These are phyloP conservation scores for Alternaria sp. DNA, from an alignment of 2,329 filamentous ascomycete species.

Conservation along the genomic window DNA sequence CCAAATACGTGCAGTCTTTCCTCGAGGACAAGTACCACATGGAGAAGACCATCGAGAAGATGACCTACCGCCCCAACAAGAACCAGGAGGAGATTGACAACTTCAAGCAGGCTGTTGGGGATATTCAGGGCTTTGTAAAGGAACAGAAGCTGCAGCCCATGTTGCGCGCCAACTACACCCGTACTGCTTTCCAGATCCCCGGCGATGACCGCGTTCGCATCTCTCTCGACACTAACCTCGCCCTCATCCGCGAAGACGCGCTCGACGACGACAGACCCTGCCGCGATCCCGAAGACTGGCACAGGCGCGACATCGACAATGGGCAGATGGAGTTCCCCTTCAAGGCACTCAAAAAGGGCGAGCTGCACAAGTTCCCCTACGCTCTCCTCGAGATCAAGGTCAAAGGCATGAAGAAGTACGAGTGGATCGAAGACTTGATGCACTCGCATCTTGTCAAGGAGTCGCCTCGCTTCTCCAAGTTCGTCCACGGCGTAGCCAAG, in stretches of 20 bases:
- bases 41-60: constrained; percentile 88
- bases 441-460: constrained; percentile 90
- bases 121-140: constrained; percentile 82
- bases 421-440: constrained; percentile 93
- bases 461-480: constrained; percentile 92
- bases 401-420: constrained; percentile 71
- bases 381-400: constrained; percentile 94
- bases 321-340: constrained; percentile 86
- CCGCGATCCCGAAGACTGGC: constrained; percentile 88
- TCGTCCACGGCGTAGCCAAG: constrained; percentile 89
- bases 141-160: constrained; percentile 82
- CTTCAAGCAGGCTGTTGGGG: constrained; percentile 75
- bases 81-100: constrained; percentile 70
- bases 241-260: constrained; percentile 79
- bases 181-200: constrained; percentile 96
- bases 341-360: constrained; percentile 83
- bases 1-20: constrained; percentile 90
- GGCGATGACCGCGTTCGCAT: constrained; percentile 89
- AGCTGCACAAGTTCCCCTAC: constrained; percentile 89
- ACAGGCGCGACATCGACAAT: constrained; percentile 87
- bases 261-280: constrained; percentile 86
- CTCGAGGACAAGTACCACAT: constrained; percentile 87
- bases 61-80: constrained; percentile 77
- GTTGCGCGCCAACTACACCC: constrained; percentile 88
- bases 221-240: constrained; percentile 90